Evolutionary conservation across 2,329 filamentous ascomycete genomes (phyloP).

Genomic region (Aspergillus sp.): DNA sequence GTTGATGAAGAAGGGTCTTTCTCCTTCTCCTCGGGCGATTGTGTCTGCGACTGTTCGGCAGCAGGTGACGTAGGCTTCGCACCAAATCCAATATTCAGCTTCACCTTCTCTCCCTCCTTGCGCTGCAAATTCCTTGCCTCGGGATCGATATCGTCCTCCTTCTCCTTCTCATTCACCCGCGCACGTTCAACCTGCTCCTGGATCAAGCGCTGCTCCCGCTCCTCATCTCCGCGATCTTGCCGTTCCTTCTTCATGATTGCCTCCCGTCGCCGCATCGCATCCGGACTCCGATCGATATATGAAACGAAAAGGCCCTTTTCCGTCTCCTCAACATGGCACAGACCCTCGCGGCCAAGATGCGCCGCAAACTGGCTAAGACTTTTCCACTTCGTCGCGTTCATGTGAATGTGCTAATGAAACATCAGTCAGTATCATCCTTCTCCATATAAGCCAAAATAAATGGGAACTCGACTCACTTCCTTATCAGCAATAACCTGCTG

Average conservation of each 20-base stretch:
- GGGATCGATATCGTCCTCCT: conserved; percentile 41
- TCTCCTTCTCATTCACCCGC: conserved; percentile 55
- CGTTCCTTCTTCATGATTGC: conserved; percentile 79
- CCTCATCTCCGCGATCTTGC: conserved; percentile 87
- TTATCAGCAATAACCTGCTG: conserved; percentile 89
- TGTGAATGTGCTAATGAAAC: conserved; percentile 67
- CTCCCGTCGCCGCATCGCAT: conserved; percentile 76
- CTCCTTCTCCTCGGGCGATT: conserved; percentile 22
- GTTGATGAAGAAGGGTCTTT: conserved; percentile 7
- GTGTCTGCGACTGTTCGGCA: conserved; percentile 19
- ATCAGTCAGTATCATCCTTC: not conserved
- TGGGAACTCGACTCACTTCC: conserved; percentile 43
- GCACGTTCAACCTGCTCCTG: conserved; percentile 80
- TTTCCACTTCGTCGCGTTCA: conserved; percentile 90
- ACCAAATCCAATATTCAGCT: conserved; percentile 61
- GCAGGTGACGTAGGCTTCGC: conserved; percentile 21
- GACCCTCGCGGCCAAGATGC: conserved; percentile 77
- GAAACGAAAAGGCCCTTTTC: conserved; percentile 79
- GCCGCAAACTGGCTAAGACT: conserved; percentile 89
- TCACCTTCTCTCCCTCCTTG: conserved; percentile 74
- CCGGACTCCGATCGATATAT: conserved; percentile 90
- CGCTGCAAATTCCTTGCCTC: conserved; percentile 49
- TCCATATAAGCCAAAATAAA: not conserved
- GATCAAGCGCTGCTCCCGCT: conserved; percentile 80
- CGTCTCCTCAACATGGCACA: conserved; percentile 87